Base-by-base conservation (phyloP, 2,329 filamentous ascomycete genomes). In the Lojkania enalia region DNA sequence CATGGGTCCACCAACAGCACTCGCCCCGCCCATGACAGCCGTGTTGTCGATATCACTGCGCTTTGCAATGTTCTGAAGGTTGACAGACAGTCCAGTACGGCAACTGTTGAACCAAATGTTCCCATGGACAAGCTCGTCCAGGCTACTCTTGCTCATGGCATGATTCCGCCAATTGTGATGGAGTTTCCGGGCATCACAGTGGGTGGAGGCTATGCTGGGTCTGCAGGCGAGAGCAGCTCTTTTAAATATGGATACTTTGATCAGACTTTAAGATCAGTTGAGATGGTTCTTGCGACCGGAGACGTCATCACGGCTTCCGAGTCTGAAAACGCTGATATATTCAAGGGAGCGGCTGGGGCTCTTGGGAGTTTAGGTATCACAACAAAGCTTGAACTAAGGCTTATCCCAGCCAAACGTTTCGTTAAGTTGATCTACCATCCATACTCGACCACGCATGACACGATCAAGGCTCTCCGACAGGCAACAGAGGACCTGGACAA, bases 1-100 rank as follows among this genome's bases (percentile, higher is more conserved):
- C 87, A 90, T 69, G 87, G 87, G 49, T 83, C 85, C 0, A 90
- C 87, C 19, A 89, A 88, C 71, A 88, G 82, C 67, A 90, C 87
- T 23, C 83, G 87, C 5, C 77, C 78, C 21, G 64, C 66, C 7
- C 55, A 65, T 5, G 64, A 69, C 35, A 62, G 64, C 21, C 61
- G 5, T 5, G 30, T 23, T 15, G 35, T 25, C 7, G 29, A 35
- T 21, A 43, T 33, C 13, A 23, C 29, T 3, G 19, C 19, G 19
- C 14, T 91, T 9, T 77, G 74, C 52, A 77, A 80, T 63, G 79
- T 91, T 13, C 71, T 91, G 6, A 67, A 74, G 5, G 71, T 91
- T 33, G 78, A 89, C 59, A 64, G 55, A 0, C 55, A 69, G 1
- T 64, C 62, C 4, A 77, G 75, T 51, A 84, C 78, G 2, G 85